phyloP scores from a whole-genome alignment of 2,329 filamentous ascomycete species.

The Xylariaceae sp. region DNA sequence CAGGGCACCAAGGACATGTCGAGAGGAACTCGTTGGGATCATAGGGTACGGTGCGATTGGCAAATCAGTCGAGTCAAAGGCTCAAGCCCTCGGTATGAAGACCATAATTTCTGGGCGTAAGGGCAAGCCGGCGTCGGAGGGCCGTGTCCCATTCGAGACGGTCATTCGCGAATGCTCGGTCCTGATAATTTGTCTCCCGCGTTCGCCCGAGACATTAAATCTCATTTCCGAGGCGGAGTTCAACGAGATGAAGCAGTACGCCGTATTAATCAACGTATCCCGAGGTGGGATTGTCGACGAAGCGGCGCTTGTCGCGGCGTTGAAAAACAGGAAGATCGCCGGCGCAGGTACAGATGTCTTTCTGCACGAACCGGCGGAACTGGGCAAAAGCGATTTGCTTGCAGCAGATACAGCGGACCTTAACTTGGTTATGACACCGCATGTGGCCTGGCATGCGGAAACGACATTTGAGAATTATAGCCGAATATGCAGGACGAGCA shows the following conservation, averaged over 20 bases:
- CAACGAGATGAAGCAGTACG: constrained; percentile 22
- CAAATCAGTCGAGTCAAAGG: constrained; percentile 21
- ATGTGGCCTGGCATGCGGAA: constrained; percentile 31
- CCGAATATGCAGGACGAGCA: constrained; percentile 24
- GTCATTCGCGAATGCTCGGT: constrained; percentile 27
- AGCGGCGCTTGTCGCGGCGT: constrained; percentile 25
- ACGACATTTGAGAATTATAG: constrained; percentile 29
- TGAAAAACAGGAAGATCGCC: constrained; percentile 27
- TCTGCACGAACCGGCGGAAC: constrained; percentile 26
- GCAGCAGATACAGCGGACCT: constrained; percentile 23
- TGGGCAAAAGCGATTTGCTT: constrained; percentile 24
- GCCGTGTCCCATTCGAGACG: constrained; percentile 26
- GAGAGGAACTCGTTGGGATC: constrained; percentile 28
- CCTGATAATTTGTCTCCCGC: constrained; percentile 28
- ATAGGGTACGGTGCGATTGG: constrained; percentile 33
- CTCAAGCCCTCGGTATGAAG: constrained; percentile 27
- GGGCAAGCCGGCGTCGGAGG: constrained; percentile 19
- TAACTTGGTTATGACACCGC: constrained; percentile 31
- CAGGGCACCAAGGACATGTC: constrained; percentile 25
- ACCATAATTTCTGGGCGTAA: constrained; percentile 28
- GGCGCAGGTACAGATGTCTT: constrained; percentile 31
- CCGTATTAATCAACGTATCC: constrained; percentile 31
- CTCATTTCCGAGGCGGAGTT: constrained; percentile 27
- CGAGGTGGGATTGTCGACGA: constrained; percentile 33
- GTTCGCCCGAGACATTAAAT: constrained; percentile 28